Evolutionary conservation across 139 green algal genomes (phyloP).

Genomic region (Diplosphaera chodatii): DNA sequence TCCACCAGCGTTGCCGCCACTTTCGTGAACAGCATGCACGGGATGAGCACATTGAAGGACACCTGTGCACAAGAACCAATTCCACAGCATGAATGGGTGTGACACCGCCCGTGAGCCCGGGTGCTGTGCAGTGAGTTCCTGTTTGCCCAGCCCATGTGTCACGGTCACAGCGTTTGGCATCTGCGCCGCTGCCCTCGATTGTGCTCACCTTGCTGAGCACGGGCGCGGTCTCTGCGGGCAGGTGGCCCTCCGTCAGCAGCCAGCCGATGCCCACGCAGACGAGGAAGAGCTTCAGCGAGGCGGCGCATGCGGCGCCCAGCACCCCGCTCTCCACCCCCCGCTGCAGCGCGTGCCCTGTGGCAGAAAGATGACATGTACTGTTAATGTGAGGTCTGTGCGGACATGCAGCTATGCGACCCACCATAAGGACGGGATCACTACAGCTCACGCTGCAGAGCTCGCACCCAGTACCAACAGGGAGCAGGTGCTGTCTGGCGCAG

Average conservation of each 20-base stretch:
- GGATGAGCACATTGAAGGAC: slow-evolving; percentile 53
- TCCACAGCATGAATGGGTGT: too few species aligned
- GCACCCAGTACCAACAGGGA: too few species aligned
- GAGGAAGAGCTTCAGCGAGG: slow-evolving; percentile 43
- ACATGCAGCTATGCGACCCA: too few species aligned
- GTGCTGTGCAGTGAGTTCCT: neutral
- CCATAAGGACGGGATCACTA: too few species aligned
- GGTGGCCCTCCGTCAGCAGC: slow-evolving; percentile 24
- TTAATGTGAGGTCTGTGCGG: too few species aligned
- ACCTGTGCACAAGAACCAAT: slow-evolving; percentile 15
- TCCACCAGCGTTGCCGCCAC: slow-evolving; percentile 37
- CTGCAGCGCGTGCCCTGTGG: neutral
- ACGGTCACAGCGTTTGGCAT: neutral
- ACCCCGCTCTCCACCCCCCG: slow-evolving; percentile 21
- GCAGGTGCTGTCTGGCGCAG: too few species aligned
- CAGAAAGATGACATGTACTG: too few species aligned
- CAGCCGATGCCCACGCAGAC: slow-evolving; percentile 36
- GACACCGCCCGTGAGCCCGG: too few species aligned
- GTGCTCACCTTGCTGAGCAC: slow-evolving; percentile 61
- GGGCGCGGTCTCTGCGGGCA: slow-evolving; percentile 40
- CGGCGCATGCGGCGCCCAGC: slow-evolving; percentile 20
- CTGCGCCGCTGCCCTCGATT: too few species aligned
- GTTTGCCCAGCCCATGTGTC: neutral
- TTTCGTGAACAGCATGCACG: slow-evolving; percentile 56
- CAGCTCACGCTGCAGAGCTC: too few species aligned